phyloP scores from a whole-genome alignment of 2,329 filamentous ascomycete species.

The Lasiodiplodia hormozganensis region DNA sequence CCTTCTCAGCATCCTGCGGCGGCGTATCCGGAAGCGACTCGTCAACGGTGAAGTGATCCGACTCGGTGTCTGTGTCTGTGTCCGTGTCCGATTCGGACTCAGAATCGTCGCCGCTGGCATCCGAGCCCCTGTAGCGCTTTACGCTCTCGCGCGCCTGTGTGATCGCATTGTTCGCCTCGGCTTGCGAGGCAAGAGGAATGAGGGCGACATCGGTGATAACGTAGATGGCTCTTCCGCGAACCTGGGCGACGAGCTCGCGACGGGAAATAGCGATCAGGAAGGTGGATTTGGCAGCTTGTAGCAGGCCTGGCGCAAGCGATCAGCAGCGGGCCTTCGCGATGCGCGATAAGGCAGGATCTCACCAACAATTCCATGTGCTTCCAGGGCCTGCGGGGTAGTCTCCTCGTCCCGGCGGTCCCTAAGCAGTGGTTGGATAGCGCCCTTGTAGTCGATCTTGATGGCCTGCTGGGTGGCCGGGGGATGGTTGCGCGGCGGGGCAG shows the following conservation, averaged over 20 bases:
- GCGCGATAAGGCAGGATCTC: slow-evolving; percentile 30
- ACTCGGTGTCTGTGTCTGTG: slow-evolving; percentile 40
- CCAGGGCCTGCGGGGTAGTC: slow-evolving; percentile 50
- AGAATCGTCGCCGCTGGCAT: slow-evolving; percentile 41
- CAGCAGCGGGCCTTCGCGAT: slow-evolving; percentile 6
- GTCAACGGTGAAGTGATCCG: slow-evolving; percentile 42
- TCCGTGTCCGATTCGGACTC: slow-evolving; percentile 38
- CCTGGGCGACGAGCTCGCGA: slow-evolving; percentile 86
- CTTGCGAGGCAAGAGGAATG: slow-evolving; percentile 82
- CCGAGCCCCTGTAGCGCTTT: slow-evolving; percentile 45
- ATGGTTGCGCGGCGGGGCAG: slow-evolving; percentile 64
- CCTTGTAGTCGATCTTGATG: slow-evolving; percentile 75
- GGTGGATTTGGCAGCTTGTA: slow-evolving; percentile 79
- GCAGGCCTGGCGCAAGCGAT: slow-evolving; percentile 67
- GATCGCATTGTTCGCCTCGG: slow-evolving; percentile 77
- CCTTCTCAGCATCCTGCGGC: slow-evolving; percentile 42
- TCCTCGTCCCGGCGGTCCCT: slow-evolving; percentile 48
- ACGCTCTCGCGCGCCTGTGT: slow-evolving; percentile 60
- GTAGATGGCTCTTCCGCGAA: slow-evolving; percentile 83
- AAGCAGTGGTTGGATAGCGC: slow-evolving; percentile 58
- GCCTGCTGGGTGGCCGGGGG: slow-evolving; percentile 59
- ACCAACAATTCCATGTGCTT: slow-evolving; percentile 64
- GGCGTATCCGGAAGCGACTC: slow-evolving; percentile 44
- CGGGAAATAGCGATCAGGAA: slow-evolving; percentile 88
- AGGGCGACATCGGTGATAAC: slow-evolving; percentile 87